Evolutionary conservation across 2,329 filamentous ascomycete species (phyloP).

Genomic region (Penicillium sumatraense): DNA sequence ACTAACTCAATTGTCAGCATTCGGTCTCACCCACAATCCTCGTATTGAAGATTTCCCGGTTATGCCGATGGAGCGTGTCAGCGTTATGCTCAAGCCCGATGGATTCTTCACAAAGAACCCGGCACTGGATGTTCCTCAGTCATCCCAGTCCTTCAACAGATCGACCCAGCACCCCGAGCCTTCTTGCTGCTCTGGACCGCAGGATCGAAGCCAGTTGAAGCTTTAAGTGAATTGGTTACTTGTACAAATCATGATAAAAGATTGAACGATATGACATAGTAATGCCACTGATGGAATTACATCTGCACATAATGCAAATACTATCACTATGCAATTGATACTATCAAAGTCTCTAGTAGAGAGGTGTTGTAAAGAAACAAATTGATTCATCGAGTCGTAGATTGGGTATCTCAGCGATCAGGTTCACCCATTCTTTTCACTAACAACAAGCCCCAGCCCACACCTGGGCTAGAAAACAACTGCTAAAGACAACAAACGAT

Average conservation of each 20-base stretch:
- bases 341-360: too few species aligned
- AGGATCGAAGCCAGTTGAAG: constrained; percentile 31
- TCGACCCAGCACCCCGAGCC: constrained; percentile 38
- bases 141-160: constrained; percentile 45
- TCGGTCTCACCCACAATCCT: constrained; percentile 66
- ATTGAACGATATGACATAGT: neutral
- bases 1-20: constrained; percentile 31
- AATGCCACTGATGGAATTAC: neutral
- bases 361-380: too few species aligned
- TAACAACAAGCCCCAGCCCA: too few species aligned
- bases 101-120: constrained; percentile 58
- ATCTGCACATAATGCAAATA: neutral
- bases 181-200: constrained; percentile 25
- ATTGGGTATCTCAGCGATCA: neutral
- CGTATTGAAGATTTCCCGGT: constrained; percentile 69
- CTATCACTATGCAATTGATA: neutral
- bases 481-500: too few species aligned
- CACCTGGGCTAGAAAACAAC: too few species aligned
- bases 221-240: constrained; percentile 4
- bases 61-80: constrained; percentile 64
- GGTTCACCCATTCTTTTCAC: neutral
- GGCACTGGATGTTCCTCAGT: constrained; percentile 51
- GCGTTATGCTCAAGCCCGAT: constrained; percentile 53
- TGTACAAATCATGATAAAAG: neutral
- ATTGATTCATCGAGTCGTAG: neutral